phyloP scores from a whole-genome alignment of 345 rosid genomes.

The Lumnitzera racemosa region DNA sequence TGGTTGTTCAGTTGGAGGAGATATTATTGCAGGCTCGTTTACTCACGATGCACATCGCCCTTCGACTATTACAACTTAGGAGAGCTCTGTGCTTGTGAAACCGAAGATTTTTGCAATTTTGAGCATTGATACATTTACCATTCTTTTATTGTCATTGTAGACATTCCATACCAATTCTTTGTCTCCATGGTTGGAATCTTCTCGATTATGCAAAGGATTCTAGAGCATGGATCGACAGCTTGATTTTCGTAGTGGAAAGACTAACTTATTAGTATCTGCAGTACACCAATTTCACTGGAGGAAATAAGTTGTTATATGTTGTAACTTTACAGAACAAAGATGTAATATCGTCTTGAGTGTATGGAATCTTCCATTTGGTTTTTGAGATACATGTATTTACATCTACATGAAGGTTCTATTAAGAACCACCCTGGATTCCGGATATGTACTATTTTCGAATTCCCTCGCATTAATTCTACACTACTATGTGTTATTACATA shows the following conservation, averaged over 20 bases:
- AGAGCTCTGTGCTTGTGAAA: slow-evolving; percentile 38
- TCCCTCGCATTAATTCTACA: too few species aligned
- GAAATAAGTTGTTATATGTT: too few species aligned
- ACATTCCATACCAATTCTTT: slow-evolving; percentile 14
- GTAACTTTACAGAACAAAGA: too few species aligned
- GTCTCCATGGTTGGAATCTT: slow-evolving; percentile 11
- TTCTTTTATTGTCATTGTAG: not conserved
- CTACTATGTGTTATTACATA: too few species aligned
- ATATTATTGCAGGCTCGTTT: slow-evolving; percentile 57
- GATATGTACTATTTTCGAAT: too few species aligned
- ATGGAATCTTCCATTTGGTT: too few species aligned
- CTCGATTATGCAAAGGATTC: slow-evolving; percentile 5
- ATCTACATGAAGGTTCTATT: too few species aligned
- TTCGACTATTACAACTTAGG: slow-evolving; percentile 60
- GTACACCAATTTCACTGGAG: too few species aligned
- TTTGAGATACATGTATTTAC: too few species aligned
- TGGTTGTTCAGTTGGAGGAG: slow-evolving; percentile 60
- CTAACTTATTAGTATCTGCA: not conserved
- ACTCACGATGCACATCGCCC: slow-evolving; percentile 49
- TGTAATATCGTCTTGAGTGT: too few species aligned
- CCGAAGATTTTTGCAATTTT: not conserved
- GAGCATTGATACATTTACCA: not conserved
- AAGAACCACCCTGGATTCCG: too few species aligned
- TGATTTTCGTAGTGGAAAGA: slow-evolving; percentile 2
- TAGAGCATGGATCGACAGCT: slow-evolving; percentile 12